These are phyloP conservation scores for Mitragyna speciosa DNA, from an alignment of 257 asterid genomes.

Conservation along the genomic window DNA sequence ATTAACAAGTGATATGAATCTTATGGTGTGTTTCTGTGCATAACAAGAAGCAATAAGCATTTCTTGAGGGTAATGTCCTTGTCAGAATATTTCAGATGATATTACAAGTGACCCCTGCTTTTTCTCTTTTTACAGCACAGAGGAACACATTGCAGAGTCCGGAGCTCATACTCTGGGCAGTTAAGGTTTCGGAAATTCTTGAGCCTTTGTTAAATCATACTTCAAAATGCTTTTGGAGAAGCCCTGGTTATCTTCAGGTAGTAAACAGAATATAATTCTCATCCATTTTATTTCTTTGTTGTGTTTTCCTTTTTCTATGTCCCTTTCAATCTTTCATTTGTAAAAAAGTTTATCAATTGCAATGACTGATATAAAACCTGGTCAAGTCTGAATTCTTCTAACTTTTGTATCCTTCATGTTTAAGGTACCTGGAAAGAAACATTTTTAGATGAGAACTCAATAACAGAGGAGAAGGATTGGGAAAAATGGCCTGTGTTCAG, in stretches of 20 bases:
- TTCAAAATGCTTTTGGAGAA: conserved; percentile 77
- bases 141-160: conserved; percentile 84
- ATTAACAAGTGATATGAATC: background rate
- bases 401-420: background rate
- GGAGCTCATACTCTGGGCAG: conserved; percentile 93
- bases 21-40: background rate
- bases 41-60: background rate
- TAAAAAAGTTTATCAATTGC: background rate
- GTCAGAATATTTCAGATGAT: no score
- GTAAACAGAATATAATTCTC: conserved; percentile 4
- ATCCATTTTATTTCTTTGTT: background rate
- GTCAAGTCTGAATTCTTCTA: background rate
- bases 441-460: background rate
- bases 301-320: background rate
- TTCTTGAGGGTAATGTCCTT: background rate
- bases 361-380: background rate
- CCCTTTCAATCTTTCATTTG: background rate
- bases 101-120: background rate
- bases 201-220: conserved; percentile 78
- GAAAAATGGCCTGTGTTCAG: background rate
- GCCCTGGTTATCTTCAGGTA: conserved; percentile 85
- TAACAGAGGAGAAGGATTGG: background rate
- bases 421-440: background rate
- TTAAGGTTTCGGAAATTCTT: conserved; percentile 91
- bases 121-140: conserved; percentile 48